phyloP scores from a whole-genome alignment of 306 rosid species.

The Pyrus communis region DNA sequence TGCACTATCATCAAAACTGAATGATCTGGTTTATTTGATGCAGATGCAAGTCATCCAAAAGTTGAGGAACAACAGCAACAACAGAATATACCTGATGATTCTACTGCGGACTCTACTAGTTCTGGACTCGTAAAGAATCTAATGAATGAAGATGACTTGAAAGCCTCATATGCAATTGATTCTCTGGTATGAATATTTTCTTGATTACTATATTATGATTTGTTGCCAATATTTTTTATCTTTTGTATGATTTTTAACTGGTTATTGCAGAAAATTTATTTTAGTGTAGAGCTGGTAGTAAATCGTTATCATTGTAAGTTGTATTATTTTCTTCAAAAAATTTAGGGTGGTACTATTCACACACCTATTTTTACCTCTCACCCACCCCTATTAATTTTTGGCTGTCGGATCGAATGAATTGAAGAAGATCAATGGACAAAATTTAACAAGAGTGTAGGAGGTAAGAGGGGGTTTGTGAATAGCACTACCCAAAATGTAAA shows the following conservation, averaged over 20 bases:
- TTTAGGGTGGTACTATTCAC: too few relatives aligned
- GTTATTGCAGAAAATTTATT: not conserved
- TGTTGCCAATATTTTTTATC: not conserved
- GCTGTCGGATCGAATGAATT: too few relatives aligned
- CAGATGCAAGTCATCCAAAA: constrained; percentile 58
- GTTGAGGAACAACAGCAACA: constrained; percentile 79
- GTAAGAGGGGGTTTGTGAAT: too few relatives aligned
- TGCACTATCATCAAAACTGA: not conserved
- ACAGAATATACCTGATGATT: constrained; percentile 60
- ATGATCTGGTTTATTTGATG: constrained; percentile 18
- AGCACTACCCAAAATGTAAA: too few relatives aligned
- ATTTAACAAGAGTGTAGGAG: too few relatives aligned
- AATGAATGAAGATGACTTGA: constrained; percentile 75
- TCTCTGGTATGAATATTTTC: constrained; percentile 45
- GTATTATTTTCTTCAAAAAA: not conserved
- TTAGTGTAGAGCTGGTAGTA: not conserved
- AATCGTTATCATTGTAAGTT: not conserved
- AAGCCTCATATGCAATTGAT: constrained; percentile 53
- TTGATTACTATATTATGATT: constrained; percentile 2
- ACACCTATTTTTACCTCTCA: too few relatives aligned
- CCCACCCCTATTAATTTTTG: too few relatives aligned
- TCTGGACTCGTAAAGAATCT: constrained; percentile 68
- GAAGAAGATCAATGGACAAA: too few relatives aligned
- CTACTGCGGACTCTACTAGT: constrained; percentile 46
- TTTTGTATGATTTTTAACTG: not conserved